These are phyloP conservation scores for Blastocystis sp. DNA, from an alignment of 352 stramenopile species.

Conservation along the genomic window DNA sequence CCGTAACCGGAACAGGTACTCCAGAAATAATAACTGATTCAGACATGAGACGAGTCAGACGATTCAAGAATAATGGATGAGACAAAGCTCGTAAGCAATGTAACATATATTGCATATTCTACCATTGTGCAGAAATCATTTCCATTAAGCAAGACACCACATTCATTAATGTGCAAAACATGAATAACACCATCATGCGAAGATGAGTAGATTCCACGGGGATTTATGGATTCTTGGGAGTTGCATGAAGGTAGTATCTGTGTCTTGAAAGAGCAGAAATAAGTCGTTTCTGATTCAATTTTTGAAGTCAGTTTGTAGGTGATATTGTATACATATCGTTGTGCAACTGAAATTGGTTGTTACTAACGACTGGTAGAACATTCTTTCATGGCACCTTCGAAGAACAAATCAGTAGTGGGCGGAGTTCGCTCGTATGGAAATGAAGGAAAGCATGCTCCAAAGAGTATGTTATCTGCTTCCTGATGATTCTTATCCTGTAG, in stretches of 20 bases:
- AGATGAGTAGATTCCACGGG: not conserved
- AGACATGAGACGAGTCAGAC: conserved; percentile 5
- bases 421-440: not conserved
- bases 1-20: conserved; percentile 29
- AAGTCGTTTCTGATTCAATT: too few species aligned
- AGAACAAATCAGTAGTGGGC: too few species aligned
- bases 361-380: too few species aligned
- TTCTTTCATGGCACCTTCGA: too few species aligned
- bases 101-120: not conserved
- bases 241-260: too few species aligned
- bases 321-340: too few species aligned
- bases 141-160: not conserved
- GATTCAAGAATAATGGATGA: not conserved
- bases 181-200: not conserved
- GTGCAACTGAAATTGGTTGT: too few species aligned
- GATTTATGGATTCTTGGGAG: not conserved
- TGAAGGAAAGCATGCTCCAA: not conserved
- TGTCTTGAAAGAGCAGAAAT: too few species aligned
- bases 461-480: not conserved
- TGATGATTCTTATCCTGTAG: not conserved
- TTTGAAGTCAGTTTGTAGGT: too few species aligned
- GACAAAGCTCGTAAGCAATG: not conserved
- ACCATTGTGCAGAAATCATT: not conserved
- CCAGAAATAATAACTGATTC: conserved; percentile 37
- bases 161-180: too few species aligned